phyloP scores from a whole-genome alignment of 108 stramenopile genomes.

The Pseudonitzschia delicatissima region DNA sequence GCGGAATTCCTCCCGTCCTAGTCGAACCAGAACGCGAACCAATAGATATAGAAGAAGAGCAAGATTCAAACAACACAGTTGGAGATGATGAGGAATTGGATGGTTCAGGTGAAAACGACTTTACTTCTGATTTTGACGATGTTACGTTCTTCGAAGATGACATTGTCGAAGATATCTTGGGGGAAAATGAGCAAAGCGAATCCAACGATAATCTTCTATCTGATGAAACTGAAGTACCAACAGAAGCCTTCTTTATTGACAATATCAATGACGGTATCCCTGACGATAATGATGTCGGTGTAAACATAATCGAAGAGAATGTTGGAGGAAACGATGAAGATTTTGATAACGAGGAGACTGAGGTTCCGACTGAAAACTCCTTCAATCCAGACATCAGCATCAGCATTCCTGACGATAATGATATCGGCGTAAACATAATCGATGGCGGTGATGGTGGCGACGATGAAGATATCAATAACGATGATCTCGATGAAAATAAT shows the following conservation, averaged over 20 bases:
- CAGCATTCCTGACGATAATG: background rate
- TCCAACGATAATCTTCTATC: background rate
- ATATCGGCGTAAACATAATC: background rate
- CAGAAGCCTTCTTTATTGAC: background rate
- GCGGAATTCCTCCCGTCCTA: slow-evolving; percentile 2
- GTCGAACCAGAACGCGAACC: background rate
- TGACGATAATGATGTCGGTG: background rate
- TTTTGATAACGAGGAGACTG: too few relatives aligned
- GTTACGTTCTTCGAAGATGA: too few relatives aligned
- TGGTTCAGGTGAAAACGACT: background rate
- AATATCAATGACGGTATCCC: background rate
- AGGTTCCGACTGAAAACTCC: background rate
- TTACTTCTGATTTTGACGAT: slow-evolving; percentile 22
- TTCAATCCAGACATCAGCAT: background rate
- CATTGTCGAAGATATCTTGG: too few relatives aligned
- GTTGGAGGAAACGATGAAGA: too few relatives aligned
- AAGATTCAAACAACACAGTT: too few relatives aligned
- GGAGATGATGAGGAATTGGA: background rate
- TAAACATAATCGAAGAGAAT: background rate
- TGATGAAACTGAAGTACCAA: background rate
- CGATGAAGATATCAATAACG: background rate
- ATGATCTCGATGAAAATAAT: background rate
- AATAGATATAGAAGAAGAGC: background rate
- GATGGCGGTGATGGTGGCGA: background rate
- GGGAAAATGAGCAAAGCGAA: background rate